Evolutionary conservation across 108 stramenopile species (phyloP).

Genomic region (Aurantiochytrium sp.): DNA sequence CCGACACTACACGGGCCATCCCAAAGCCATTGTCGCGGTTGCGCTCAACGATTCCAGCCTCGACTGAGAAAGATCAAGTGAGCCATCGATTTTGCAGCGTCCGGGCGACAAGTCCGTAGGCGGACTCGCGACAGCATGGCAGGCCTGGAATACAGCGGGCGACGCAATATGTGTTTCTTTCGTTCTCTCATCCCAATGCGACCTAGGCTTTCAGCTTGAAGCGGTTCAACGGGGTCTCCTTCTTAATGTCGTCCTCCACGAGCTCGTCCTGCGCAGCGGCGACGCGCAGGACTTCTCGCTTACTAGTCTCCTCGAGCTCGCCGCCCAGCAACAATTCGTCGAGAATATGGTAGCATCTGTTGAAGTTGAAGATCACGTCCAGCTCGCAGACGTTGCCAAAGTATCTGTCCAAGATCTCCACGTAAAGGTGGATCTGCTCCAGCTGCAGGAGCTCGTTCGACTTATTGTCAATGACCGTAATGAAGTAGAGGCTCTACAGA

Average conservation of each 20-base stretch:
- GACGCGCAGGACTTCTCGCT: constrained; percentile 39
- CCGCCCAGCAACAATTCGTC: constrained; percentile 66
- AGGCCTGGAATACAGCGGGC: too few relatives aligned
- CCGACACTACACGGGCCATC: constrained; percentile 82
- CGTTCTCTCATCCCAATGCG: too few relatives aligned
- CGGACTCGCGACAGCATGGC: too few relatives aligned
- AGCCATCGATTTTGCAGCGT: too few relatives aligned
- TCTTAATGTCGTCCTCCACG: constrained; percentile 15
- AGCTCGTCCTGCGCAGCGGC: constrained; percentile 29
- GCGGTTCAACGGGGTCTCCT: constrained; percentile 15
- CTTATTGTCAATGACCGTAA: constrained; percentile 56
- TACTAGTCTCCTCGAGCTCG: constrained; percentile 45
- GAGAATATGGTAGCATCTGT: constrained; percentile 71
- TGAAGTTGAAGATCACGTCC: constrained; percentile 99
- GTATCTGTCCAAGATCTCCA: constrained; percentile 96
- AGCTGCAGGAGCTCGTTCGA: constrained; percentile 64
- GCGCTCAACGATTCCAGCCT: constrained; percentile 88
- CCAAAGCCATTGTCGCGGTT: constrained; percentile 87
- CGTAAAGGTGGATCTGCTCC: constrained; percentile 97
- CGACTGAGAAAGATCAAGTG: constrained; percentile 31
- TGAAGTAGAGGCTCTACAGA: constrained; percentile 58
- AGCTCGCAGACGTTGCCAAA: constrained; percentile 98
- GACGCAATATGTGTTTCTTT: too few relatives aligned
- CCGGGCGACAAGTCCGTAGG: too few relatives aligned
- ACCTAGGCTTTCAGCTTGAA: constrained; percentile 8